These are phyloP conservation scores for Zymoseptoria passerinii DNA, from an alignment of 2,329 filamentous ascomycete genomes.

Conservation along the genomic window DNA sequence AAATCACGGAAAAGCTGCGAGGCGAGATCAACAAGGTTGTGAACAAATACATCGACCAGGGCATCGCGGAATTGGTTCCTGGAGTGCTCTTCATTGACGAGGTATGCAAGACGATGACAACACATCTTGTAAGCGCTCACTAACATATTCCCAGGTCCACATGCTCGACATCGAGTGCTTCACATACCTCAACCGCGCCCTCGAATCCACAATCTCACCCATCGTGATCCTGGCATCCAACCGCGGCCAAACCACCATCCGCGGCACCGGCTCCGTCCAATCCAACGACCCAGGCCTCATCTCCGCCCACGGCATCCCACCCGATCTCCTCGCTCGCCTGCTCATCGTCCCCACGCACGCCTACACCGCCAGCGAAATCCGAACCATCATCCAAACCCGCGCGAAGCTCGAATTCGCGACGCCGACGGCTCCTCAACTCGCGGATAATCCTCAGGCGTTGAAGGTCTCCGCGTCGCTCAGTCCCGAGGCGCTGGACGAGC, in stretches of 20 bases:
- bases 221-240: constrained; percentile 98
- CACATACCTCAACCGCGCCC: constrained; percentile 95
- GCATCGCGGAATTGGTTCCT: constrained; percentile 93
- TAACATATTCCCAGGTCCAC: constrained; percentile 61
- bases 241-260: constrained; percentile 85
- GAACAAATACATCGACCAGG: constrained; percentile 97
- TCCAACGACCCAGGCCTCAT: constrained; percentile 58
- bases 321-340: constrained; percentile 85
- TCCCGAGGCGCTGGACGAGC: constrained; percentile 76
- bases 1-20: constrained; percentile 95
- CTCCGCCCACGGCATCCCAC: constrained; percentile 86
- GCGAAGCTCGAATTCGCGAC: constrained; percentile 40
- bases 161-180: constrained; percentile 99
- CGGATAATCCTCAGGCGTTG: constrained; percentile 35
- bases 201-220: constrained; percentile 88
- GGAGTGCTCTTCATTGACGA: constrained; percentile 98
- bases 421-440: constrained; percentile 27
- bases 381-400: constrained; percentile 79
- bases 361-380: constrained; percentile 83
- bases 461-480: constrained; percentile 73
- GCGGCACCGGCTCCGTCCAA: constrained; percentile 50
- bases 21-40: constrained; percentile 98
- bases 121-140: neutral
- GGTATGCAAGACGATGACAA: constrained; percentile 43
- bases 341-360: constrained; percentile 93